phyloP scores from a whole-genome alignment of 768 basidiomycete genomes.

The Termitomyces sp. region DNA sequence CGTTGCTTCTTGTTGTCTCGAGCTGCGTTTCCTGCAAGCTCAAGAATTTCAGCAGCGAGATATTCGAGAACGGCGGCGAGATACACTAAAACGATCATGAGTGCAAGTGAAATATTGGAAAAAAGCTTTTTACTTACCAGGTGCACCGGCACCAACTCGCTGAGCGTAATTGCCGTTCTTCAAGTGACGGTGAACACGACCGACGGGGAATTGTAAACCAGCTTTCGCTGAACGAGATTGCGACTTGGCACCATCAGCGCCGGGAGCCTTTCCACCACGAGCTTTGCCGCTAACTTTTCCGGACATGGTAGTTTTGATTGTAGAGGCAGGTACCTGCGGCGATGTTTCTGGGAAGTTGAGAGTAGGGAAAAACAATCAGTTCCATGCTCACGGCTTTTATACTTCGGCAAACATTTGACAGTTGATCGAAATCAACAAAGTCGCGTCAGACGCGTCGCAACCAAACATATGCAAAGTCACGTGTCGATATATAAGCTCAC shows the following conservation, averaged over 20 bases:
- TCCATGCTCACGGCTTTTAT: constrained; percentile 20
- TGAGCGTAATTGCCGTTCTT: constrained; percentile 77
- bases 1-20: constrained; percentile 76
- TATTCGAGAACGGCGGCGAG: constrained; percentile 82
- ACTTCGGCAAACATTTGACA: constrained; percentile 5
- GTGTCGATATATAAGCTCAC: constrained; percentile 28
- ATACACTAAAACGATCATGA: constrained; percentile 45
- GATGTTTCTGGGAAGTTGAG: constrained; percentile 8
- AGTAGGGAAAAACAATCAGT: not conserved
- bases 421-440: constrained; percentile 20
- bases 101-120: not conserved
- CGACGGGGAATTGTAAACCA: constrained; percentile 71
- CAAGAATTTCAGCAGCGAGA: constrained; percentile 80
- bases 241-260: constrained; percentile 35
- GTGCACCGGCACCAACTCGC: constrained; percentile 75
- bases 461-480: constrained; percentile 31
- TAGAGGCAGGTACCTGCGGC: constrained; percentile 1
- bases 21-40: constrained; percentile 75
- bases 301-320: constrained; percentile 22
- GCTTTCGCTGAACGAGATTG: constrained; percentile 61
- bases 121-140: constrained; percentile 32
- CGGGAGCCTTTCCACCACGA: constrained; percentile 31
- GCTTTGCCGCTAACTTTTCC: constrained; percentile 28
- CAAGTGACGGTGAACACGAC: constrained; percentile 75
- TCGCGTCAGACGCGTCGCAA: constrained; percentile 33